These are phyloP conservation scores for Zanthoxylum bungeanum DNA, from an alignment of 345 rosid species.

Conservation along the genomic window DNA sequence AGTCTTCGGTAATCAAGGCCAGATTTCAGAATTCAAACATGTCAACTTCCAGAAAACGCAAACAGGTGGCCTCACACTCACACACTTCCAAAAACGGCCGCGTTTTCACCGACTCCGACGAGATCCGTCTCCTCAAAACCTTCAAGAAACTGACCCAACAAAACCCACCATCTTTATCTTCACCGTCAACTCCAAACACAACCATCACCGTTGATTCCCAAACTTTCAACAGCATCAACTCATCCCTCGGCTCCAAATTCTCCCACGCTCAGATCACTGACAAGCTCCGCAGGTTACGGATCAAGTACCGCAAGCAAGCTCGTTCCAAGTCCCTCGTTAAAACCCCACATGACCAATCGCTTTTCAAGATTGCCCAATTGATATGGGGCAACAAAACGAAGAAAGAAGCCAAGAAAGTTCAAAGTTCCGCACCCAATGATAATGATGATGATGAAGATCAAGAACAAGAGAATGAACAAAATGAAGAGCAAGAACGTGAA, in stretches of 20 bases:
- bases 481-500: neutral
- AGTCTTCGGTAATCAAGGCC: too few species aligned
- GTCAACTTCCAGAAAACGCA: neutral
- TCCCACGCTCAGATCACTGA: constrained; percentile 23
- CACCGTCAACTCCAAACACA: neutral
- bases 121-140: constrained; percentile 29
- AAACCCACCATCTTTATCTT: neutral
- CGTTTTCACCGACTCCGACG: constrained; percentile 27
- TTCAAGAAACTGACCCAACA: constrained; percentile 8
- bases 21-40: too few species aligned
- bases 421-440: neutral
- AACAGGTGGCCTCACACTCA: neutral
- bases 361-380: constrained; percentile 16
- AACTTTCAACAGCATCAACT: constrained; percentile 16
- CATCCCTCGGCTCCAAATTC: constrained; percentile 19
- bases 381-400: constrained; percentile 28
- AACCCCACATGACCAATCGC: constrained; percentile 27
- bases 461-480: neutral
- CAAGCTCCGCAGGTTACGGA: constrained; percentile 30
- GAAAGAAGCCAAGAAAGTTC: neutral
- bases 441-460: neutral
- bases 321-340: constrained; percentile 27
- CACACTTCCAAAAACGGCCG: constrained; percentile 1
- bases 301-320: constrained; percentile 30
- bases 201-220: constrained; percentile 8